Base-by-base conservation (phyloP, 1,139 yeast species). In the Debaryomyces udenii region DNA sequence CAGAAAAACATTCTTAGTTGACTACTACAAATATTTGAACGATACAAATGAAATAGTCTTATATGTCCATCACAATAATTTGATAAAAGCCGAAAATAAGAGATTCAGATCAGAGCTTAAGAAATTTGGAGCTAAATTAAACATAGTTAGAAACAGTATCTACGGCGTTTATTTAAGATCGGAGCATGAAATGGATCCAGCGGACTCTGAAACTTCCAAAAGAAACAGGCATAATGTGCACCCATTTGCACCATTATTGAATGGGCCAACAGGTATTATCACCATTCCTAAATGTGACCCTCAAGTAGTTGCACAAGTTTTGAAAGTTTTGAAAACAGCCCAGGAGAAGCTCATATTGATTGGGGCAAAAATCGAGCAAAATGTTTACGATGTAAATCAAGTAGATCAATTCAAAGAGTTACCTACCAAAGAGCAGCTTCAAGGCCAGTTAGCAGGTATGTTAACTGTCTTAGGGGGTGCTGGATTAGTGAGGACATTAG, bases 241-340 rank as follows among this genome's bases (percentile, higher is more conserved):
- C 59, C 95, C 96, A 9, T 66, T 91, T 50, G 61, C 76, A 28
- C 81, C 84, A 16, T 71, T 90, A 46, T 74, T 91, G 45, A 70
- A 69, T 48, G 98, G 98, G 4, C 96, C 97, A 22, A 84, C 96
- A 1, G 95, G 93, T 2, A 74, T 87, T n/a, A 80, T 91, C 41
- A 63, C 86, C 16, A 74, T 89, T 47, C 78, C 80, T 31, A 78
- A 76, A 45, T 71, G 86, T 38, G 84, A 88, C 49, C 96, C 97
- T n/a, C 56, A 66, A 14, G 68, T 69, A 20, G 89, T 90, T 9
- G 77, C 79, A 30, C 70, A 71, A 41, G 79, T 87, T 6, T 65
- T 86, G 52, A 84, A 78, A 56, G 61, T 81, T 30, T 61, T 90
- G 42, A 84, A 81, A 52, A 59, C 69, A 31, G 78, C 86, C 35